Percentiles rank a stretch among this genome's conserved stretches.
Evolutionary conservation across 2,329 filamentous ascomycete genomes (phyloP).

Genomic region (Colletotrichum acutatum): DNA sequence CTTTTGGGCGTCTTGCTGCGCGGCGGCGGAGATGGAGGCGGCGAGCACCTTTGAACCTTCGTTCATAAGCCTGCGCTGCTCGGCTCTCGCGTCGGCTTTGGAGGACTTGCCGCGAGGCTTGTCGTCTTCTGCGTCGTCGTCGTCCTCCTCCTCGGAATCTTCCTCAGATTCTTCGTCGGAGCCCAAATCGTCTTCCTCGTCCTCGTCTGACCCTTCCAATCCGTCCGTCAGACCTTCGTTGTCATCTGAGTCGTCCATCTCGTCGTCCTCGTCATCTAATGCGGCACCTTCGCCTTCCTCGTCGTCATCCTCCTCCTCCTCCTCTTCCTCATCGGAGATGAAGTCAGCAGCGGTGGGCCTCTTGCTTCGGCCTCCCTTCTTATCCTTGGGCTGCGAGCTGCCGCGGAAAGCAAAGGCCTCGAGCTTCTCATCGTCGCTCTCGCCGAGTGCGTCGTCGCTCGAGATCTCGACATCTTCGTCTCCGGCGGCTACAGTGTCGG

Average conservation of each 20-base stretch:
- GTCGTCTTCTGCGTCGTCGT: slow-evolving; percentile 16
- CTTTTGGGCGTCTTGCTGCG: slow-evolving; percentile 83
- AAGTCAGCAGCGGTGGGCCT: slow-evolving; percentile 67
- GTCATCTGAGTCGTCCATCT: slow-evolving; percentile 44
- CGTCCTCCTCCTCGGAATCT: slow-evolving; percentile 42
- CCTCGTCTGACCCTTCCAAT: slow-evolving; percentile 41
- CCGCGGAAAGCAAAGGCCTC: slow-evolving; percentile 76
- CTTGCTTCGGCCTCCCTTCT: slow-evolving; percentile 41
- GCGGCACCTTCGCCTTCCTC: slow-evolving; percentile 48
- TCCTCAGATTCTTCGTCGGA: slow-evolving; percentile 49
- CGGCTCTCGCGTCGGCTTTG: slow-evolving; percentile 55
- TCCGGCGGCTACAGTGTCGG: slow-evolving; percentile 56
- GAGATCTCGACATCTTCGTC: slow-evolving; percentile 70
- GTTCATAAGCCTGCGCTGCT: slow-evolving; percentile 75
- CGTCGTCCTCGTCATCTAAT: slow-evolving; percentile 46
- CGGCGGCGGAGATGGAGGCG: slow-evolving; percentile 70
- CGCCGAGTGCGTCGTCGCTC: slow-evolving; percentile 78
- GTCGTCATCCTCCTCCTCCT: slow-evolving; percentile 47
- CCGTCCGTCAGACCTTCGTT: slow-evolving; percentile 40
- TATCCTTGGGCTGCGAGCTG: slow-evolving; percentile 61
- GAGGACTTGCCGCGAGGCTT: slow-evolving; percentile 21
- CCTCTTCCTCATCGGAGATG: slow-evolving; percentile 60
- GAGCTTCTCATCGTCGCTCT: slow-evolving; percentile 86
- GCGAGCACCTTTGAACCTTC: slow-evolving; percentile 75
- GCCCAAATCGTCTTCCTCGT: slow-evolving; percentile 45